These are phyloP conservation scores for Termitomyces sp. DNA, from an alignment of 768 basidiomycete species.

Conservation along the genomic window DNA sequence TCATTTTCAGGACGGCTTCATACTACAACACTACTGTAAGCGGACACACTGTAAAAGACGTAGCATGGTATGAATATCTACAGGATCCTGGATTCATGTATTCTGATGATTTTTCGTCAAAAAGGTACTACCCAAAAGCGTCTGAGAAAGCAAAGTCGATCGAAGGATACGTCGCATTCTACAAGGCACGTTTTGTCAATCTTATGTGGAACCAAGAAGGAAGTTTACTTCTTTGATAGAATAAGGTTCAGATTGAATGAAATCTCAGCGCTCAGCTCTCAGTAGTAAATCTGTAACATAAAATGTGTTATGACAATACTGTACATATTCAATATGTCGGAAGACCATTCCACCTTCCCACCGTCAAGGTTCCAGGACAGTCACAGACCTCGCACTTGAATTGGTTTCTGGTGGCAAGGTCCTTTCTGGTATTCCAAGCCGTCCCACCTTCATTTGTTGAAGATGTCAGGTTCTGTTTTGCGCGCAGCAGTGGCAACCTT, in stretches of 20 bases:
- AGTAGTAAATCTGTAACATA: not conserved
- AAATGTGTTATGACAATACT: not conserved
- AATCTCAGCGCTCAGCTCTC: not conserved
- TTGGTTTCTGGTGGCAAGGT: not conserved
- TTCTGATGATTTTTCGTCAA: not conserved
- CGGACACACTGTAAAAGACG: constrained; percentile 44
- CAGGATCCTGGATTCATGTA: not conserved
- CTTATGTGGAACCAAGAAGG: not conserved
- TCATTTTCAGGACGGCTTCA: constrained; percentile 42
- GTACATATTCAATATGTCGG: too few relatives aligned
- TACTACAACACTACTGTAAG: constrained; percentile 58
- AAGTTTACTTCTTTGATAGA: constrained; percentile 18
- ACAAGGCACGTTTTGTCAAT: constrained; percentile 45
- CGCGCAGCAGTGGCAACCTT: not conserved
- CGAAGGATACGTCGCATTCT: constrained; percentile 68
- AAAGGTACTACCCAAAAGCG: constrained; percentile 65
- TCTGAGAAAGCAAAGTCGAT: constrained; percentile 52
- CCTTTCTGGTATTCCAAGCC: too few relatives aligned
- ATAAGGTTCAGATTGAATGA: constrained; percentile 30
- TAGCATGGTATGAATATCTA: constrained; percentile 51
- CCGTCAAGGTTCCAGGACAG: too few relatives aligned
- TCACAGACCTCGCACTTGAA: not conserved
- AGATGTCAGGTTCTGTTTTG: not conserved
- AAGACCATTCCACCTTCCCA: too few relatives aligned
- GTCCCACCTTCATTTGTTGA: not conserved